Evolutionary conservation across 306 rosid species (phyloP).

Genomic region (Echinosophora koreensis): DNA sequence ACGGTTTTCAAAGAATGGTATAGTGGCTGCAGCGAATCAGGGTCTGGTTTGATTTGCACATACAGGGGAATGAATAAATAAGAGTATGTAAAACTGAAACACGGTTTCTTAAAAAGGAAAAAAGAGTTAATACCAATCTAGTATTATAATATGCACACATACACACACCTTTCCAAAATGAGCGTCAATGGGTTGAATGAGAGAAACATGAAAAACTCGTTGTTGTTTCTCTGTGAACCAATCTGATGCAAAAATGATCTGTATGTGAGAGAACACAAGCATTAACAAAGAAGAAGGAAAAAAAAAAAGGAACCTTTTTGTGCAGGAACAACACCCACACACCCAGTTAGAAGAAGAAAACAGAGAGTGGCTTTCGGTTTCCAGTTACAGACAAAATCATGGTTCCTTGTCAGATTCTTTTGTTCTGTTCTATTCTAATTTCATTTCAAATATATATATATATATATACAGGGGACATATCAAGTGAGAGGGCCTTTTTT

Average conservation of each 20-base stretch:
- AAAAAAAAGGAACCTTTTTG: neutral
- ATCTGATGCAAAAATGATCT: neutral
- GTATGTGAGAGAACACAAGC: neutral
- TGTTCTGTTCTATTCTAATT: neutral
- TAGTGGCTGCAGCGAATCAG: no score
- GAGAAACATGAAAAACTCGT: conserved; percentile 29
- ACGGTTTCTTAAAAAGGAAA: conserved; percentile 35
- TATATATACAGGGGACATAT: no score
- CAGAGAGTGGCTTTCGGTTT: conserved; percentile 6
- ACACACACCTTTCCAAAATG: conserved; percentile 8
- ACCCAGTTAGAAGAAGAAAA: neutral
- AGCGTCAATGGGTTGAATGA: neutral
- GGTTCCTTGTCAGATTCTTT: neutral
- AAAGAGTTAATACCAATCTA: neutral
- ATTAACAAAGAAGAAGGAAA: neutral
- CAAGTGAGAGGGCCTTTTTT: no score
- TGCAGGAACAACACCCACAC: neutral
- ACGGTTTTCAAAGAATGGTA: no score
- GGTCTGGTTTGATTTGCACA: neutral
- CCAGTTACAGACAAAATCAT: conserved; percentile 35
- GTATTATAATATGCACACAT: neutral
- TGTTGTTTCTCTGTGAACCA: neutral
- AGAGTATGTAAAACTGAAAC: neutral
- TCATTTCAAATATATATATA: no score
- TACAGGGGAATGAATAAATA: neutral